Evolutionary conservation across 148 eudicot genomes (phyloP), one percentile per base, ranked within the genome.

Genomic region (Heliosperma pusillum): DNA sequence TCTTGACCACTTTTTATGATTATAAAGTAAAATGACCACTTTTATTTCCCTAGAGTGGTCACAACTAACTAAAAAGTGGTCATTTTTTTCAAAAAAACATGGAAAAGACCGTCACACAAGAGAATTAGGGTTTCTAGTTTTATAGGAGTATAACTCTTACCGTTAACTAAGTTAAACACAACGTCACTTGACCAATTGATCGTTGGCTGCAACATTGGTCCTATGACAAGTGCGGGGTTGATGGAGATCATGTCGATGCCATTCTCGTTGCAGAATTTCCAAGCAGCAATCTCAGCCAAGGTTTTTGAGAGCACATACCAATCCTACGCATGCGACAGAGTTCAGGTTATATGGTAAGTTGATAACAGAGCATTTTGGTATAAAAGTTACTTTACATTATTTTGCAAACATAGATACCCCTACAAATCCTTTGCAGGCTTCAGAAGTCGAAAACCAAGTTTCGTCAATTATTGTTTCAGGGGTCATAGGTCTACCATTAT

Each of bases 241-340:
- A 87, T 57, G 0, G 78, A 45, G 7, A 84, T 69, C 87, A 84
- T 26, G 77, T 87, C 86, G 10, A 87, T 73, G 29, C 81, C 81
- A 1, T 76, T 66, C 76, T 84, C 89, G 55, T 71, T 78, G 10
- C 79, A 77, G 61, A 73, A 80, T 17, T 80, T 76, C 89, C 89
- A 87, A 25, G 89, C 89, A 15, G 83, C 79, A 22, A 74, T 76
- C 70, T 87, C 89, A 4, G 89, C 86, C 69, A 87, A 71, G 1
- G 80, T 87, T 73, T 86, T 86, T 16, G 89, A 82, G 24, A 82
- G 79, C 4, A 16, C 0, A 73, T 86, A 83, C 80, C 85, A 69
- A 2, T 53, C 70, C 89, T 86, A 67, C 40, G 20, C 13, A 63
- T 19, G 7, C 17, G 55, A 50, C 55, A 42, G 45, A 42, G 8